Percentiles rank a stretch among this genome's conserved stretches.
phyloP scores from a whole-genome alignment of 768 basidiomycete genomes.

The Amanita molliuscula region DNA sequence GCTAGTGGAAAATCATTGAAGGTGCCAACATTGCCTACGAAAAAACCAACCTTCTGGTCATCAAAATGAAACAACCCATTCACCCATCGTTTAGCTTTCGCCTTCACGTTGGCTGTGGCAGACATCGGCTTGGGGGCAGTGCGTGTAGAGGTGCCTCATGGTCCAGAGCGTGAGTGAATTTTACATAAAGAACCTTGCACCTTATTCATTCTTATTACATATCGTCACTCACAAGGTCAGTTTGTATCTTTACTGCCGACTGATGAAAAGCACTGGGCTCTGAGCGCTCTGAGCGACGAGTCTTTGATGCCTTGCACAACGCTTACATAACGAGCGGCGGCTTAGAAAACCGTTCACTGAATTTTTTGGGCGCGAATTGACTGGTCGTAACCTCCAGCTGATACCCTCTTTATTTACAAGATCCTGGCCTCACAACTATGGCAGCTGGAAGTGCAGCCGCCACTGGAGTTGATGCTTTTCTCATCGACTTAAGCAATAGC shows the following conservation, averaged over 20 bases:
- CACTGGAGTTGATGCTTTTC: conserved; percentile 18
- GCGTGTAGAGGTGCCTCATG: not conserved
- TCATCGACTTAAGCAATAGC: conserved; percentile 53
- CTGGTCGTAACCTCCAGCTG: not conserved
- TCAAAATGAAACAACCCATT: not conserved
- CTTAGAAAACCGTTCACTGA: conserved; percentile 47
- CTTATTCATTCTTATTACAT: not conserved
- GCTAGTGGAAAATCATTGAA: too few relatives aligned
- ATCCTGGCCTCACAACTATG: not conserved
- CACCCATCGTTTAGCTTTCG: conserved; percentile 9
- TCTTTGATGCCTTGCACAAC: conserved; percentile 35
- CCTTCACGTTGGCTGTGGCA: conserved; percentile 6
- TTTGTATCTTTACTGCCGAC: conserved; percentile 8
- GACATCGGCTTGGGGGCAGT: conserved; percentile 3
- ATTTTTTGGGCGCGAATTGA: conserved; percentile 9
- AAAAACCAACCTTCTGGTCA: conserved; percentile 1
- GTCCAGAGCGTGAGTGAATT: not conserved
- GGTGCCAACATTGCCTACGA: not conserved
- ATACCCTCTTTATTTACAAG: not conserved
- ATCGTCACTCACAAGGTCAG: not conserved
- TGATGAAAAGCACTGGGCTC: conserved; percentile 59
- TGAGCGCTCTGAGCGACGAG: conserved; percentile 38
- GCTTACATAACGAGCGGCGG: conserved; percentile 32
- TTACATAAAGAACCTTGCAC: not conserved
- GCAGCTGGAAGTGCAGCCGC: not conserved